Evolutionary conservation across 371 early-diverging fungal species (phyloP).

Genomic region (Haplosporangium sp.): DNA sequence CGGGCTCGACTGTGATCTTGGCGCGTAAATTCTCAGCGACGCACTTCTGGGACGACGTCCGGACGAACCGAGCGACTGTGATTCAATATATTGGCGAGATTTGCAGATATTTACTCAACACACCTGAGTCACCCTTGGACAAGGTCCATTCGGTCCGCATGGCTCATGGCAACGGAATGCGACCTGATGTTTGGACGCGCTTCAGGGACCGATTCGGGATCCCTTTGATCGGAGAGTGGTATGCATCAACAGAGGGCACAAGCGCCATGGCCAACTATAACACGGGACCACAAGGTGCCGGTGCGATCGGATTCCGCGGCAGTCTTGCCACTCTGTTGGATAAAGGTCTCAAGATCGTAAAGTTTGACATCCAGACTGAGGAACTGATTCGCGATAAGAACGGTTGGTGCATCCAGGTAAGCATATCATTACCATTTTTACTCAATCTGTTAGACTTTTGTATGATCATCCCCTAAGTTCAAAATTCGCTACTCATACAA

Average conservation of each 20-base stretch:
- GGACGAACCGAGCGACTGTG: conserved; percentile 33
- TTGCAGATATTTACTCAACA: conserved; percentile 70
- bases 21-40: conserved; percentile 48
- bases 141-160: conserved; percentile 61
- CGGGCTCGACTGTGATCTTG: conserved; percentile 35
- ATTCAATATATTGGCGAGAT: conserved; percentile 78
- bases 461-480: neutral
- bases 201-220: conserved; percentile 61
- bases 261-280: conserved; percentile 58
- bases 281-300: conserved; percentile 59
- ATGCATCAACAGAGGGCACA: conserved; percentile 48
- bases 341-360: conserved; percentile 30
- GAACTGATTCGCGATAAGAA: conserved; percentile 56
- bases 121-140: conserved; percentile 62
- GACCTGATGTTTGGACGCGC: conserved; percentile 74
- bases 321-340: conserved; percentile 16
- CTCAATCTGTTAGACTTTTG: neutral
- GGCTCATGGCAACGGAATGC: conserved; percentile 78
- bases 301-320: conserved; percentile 66
- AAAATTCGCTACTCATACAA: too few species aligned
- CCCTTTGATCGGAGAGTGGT: conserved; percentile 41
- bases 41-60: conserved; percentile 45
- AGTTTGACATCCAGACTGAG: conserved; percentile 54
- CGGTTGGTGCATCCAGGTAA: conserved; percentile 64
- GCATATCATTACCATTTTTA: neutral